A percentile compares a stretch with the other conserved stretches of the same genome.
Evolutionary conservation across 2,329 filamentous ascomycete species (phyloP).

Genomic region (Macrophomina phaseolina): DNA sequence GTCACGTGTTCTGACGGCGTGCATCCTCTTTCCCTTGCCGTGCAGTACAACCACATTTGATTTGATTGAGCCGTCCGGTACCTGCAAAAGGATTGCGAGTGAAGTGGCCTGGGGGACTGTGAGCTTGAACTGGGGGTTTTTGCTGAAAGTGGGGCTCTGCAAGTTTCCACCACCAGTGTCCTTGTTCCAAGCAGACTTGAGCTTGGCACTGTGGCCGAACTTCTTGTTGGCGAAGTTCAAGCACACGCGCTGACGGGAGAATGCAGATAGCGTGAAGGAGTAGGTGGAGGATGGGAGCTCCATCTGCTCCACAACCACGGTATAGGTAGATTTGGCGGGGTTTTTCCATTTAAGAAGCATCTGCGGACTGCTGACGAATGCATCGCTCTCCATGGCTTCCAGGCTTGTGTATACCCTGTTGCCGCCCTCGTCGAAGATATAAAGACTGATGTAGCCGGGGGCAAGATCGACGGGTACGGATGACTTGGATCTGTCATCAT

Average conservation of each 20-base stretch:
- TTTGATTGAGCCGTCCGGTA: constrained; percentile 68
- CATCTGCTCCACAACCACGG: constrained; percentile 77
- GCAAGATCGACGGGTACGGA: constrained; percentile 45
- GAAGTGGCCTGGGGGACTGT: constrained; percentile 62
- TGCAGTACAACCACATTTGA: constrained; percentile 86
- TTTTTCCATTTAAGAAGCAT: constrained; percentile 79
- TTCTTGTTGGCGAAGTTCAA: constrained; percentile 67
- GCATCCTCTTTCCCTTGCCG: constrained; percentile 74
- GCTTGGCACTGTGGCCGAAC: constrained; percentile 64
- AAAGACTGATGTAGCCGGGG: constrained; percentile 83
- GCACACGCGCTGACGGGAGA: constrained; percentile 68
- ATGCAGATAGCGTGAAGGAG: constrained; percentile 85
- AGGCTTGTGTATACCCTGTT: constrained; percentile 74
- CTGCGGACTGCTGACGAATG: constrained; percentile 94
- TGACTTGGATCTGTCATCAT: constrained; percentile 29
- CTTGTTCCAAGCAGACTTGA: constrained; percentile 73
- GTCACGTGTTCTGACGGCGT: constrained; percentile 73
- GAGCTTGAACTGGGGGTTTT: constrained; percentile 86
- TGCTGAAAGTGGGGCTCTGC: constrained; percentile 74
- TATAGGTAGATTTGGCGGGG: constrained; percentile 58
- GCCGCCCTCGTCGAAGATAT: constrained; percentile 75
- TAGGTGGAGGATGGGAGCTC: constrained; percentile 75
- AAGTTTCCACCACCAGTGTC: constrained; percentile 86
- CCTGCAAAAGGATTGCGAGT: constrained; percentile 76
- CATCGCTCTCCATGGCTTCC: constrained; percentile 69